A percentile compares a stretch with the other conserved stretches of the same genome.
Conservation (phyloP, 1,139 yeast species). For the Waltiozyma sp. region DNA sequence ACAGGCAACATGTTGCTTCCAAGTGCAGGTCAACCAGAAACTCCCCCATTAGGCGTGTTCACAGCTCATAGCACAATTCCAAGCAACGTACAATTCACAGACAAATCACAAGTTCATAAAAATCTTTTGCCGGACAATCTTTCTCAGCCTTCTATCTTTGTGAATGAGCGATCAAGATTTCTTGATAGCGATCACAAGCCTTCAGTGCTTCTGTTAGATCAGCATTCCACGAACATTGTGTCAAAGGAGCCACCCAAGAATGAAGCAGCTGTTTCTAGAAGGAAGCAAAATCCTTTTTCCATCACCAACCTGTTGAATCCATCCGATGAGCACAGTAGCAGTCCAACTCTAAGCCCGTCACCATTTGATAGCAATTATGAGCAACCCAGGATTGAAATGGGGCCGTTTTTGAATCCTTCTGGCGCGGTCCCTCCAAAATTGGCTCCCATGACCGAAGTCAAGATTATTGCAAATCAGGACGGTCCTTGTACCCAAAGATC, state of each 20-base stretch:
- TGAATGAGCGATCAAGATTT: too few species aligned
- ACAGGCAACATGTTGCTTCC: too few species aligned
- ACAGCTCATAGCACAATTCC: slow-evolving; percentile 17
- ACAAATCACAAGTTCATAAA: not conserved
- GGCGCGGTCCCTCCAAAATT: not conserved
- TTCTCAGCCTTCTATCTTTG: too few species aligned
- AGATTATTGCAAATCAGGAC: not conserved
- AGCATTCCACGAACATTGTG: too few species aligned
- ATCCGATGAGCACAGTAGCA: slow-evolving; percentile 8
- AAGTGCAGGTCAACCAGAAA: slow-evolving; percentile 3
- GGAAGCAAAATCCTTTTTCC: slow-evolving; percentile 13
- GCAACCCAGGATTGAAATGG: not conserved
- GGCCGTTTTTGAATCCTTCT: not conserved
- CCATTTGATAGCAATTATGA: not conserved
- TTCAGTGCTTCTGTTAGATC: too few species aligned
- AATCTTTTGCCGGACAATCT: not conserved
- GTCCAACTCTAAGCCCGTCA: not conserved
- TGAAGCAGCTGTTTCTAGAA: not conserved
- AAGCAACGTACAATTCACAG: slow-evolving; percentile 10
- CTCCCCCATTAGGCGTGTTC: slow-evolving; percentile 19
- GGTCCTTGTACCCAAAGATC: not conserved
- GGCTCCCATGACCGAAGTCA: not conserved
- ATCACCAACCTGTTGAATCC: slow-evolving; percentile 18
- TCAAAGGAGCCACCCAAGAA: not conserved
- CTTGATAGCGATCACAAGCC: too few species aligned